phyloP scores from a whole-genome alignment of 2,329 filamentous ascomycete genomes.

The Colletotrichum cordylinicola region DNA sequence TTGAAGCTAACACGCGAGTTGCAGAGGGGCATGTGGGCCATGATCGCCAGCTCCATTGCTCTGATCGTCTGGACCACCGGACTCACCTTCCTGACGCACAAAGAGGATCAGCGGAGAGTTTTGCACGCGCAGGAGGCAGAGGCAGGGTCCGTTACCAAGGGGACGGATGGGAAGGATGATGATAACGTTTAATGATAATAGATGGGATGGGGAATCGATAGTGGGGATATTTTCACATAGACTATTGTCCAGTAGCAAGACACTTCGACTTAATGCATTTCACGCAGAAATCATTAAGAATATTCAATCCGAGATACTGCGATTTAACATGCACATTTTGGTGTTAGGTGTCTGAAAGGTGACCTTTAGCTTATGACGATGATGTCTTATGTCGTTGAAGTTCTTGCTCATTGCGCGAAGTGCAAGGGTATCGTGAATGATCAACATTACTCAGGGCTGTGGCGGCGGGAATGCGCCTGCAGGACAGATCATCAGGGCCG shows the following conservation, averaged over 20 bases:
- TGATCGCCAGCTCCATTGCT: conserved; percentile 69
- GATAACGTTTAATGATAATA: neutral
- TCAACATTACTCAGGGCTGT: neutral
- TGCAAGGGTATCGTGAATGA: accelerated
- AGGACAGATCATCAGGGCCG: neutral
- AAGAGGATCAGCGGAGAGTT: conserved; percentile 9
- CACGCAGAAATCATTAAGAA: neutral
- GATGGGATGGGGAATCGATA: neutral
- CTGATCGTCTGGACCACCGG: conserved; percentile 64
- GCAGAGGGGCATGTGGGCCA: conserved; percentile 74
- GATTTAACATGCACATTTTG: too few relatives aligned
- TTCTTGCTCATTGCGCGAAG: too few relatives aligned
- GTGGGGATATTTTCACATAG: accelerated
- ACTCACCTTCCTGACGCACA: conserved; percentile 48
- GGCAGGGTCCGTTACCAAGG: neutral
- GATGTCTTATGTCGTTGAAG: neutral
- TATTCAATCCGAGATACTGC: neutral
- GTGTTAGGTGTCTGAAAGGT: too few relatives aligned
- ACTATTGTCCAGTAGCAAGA: accelerated
- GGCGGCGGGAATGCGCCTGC: accelerated
- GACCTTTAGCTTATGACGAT: too few relatives aligned
- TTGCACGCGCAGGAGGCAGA: conserved; percentile 5
- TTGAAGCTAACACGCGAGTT: neutral
- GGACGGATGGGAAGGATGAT: neutral
- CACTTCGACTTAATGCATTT: accelerated